A percentile compares a stretch with the other conserved stretches of the same genome.
Evolutionary conservation across 2,329 filamentous ascomycete genomes (phyloP).

Genomic region (Cladorrhinum sp.): DNA sequence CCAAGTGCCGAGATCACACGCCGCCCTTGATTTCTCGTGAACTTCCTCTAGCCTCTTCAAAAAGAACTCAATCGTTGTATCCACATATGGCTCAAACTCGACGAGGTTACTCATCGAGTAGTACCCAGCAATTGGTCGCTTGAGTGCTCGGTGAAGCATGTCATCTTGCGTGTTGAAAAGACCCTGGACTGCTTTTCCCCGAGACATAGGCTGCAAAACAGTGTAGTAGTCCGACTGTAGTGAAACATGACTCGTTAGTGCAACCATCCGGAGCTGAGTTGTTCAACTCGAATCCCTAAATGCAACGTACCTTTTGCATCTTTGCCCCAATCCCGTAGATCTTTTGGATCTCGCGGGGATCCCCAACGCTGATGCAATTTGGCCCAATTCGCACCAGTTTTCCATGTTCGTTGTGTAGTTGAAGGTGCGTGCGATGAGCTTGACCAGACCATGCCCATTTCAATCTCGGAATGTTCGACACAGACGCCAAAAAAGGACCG

Average conservation of each 20-base stretch:
- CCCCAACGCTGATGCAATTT: constrained; percentile 14
- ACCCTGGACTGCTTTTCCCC: constrained; percentile 21
- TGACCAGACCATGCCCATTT: constrained; percentile 10
- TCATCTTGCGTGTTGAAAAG: constrained; percentile 29
- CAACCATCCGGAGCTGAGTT: neutral
- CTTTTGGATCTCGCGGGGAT: constrained; percentile 15
- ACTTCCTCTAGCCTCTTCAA: constrained; percentile 5
- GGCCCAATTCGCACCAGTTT: constrained; percentile 19
- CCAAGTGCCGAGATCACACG: constrained; percentile 15
- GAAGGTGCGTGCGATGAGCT: constrained; percentile 13
- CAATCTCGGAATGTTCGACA: constrained; percentile 10
- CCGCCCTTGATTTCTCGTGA: neutral
- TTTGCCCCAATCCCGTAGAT: constrained; percentile 11
- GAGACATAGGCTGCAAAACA: constrained; percentile 22
- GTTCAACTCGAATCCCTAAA: neutral
- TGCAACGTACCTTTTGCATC: constrained; percentile 14
- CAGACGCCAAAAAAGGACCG: constrained; percentile 10
- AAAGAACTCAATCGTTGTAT: constrained; percentile 25
- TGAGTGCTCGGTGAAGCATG: constrained; percentile 21
- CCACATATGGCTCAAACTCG: constrained; percentile 27
- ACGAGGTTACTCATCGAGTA: constrained; percentile 29
- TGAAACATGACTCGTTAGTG: neutral
- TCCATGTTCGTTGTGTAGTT: constrained; percentile 15
- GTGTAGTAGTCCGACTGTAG: constrained; percentile 28
- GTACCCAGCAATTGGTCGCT: constrained; percentile 22